These are phyloP conservation scores for Bipolaris cookei DNA, from an alignment of 2,329 filamentous ascomycete species.

Conservation along the genomic window DNA sequence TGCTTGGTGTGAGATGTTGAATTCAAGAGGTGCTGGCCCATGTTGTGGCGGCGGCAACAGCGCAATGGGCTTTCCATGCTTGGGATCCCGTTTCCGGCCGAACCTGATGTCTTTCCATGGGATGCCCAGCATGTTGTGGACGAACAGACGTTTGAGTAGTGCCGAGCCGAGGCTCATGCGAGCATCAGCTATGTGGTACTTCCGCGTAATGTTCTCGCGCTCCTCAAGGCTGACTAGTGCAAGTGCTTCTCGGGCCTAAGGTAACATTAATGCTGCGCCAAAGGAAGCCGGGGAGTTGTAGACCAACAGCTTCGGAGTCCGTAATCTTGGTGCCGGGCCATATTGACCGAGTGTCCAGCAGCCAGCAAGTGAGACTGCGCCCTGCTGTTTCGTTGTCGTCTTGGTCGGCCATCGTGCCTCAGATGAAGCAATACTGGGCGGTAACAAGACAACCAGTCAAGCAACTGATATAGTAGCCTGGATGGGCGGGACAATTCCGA, in stretches of 20 bases:
- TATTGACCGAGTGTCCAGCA: slow-evolving; percentile 56
- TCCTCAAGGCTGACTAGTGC: slow-evolving; percentile 58
- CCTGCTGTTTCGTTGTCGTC: slow-evolving; percentile 12
- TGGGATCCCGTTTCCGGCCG: slow-evolving; percentile 60
- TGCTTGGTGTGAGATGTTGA: slow-evolving; percentile 82
- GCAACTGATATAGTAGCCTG: slow-evolving; percentile 3
- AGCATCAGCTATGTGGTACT: slow-evolving; percentile 72
- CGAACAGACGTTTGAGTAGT: slow-evolving; percentile 74
- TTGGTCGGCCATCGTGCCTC: slow-evolving; percentile 19
- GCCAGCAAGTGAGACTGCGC: slow-evolving; percentile 53
- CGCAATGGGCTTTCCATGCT: slow-evolving; percentile 60
- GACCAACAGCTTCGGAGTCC: slow-evolving; percentile 24
- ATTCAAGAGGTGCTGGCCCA: slow-evolving; percentile 58
- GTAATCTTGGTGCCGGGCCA: slow-evolving; percentile 56
- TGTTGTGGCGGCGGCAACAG: slow-evolving; percentile 38
- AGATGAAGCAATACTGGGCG: background rate
- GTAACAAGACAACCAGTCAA: background rate
- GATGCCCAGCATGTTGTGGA: slow-evolving; percentile 64
- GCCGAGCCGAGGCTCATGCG: slow-evolving; percentile 76
- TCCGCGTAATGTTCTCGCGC: slow-evolving; percentile 63
- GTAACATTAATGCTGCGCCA: background rate
- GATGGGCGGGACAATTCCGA: background rate
- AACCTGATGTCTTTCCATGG: slow-evolving; percentile 67
- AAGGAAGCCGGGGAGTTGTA: background rate
- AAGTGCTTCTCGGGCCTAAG: slow-evolving; percentile 53